phyloP scores from a whole-genome alignment of 345 rosid species.

The Bruguiera parviflora region DNA sequence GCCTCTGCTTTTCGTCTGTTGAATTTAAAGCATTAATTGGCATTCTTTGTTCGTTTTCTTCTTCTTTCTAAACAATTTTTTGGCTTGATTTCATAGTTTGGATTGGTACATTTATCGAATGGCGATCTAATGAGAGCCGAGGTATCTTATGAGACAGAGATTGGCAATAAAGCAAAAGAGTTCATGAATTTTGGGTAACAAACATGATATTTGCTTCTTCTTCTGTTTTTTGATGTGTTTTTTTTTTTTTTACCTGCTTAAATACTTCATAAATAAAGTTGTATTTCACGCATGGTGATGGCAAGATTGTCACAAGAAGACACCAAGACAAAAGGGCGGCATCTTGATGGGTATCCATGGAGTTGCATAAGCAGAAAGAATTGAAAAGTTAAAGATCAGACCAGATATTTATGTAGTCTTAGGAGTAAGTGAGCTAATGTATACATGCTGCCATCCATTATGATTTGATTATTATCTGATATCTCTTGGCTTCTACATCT shows the following conservation, averaged over 20 bases:
- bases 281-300: constrained; percentile 53
- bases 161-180: constrained; percentile 70
- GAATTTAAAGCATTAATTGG: background rate
- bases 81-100: constrained; percentile 31
- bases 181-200: constrained; percentile 66
- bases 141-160: constrained; percentile 66
- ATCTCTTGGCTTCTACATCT: background rate
- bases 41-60: background rate
- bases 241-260: constrained; percentile 1
- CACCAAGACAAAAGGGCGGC: constrained; percentile 78
- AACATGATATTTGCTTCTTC: background rate
- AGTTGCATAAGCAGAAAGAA: constrained; percentile 73
- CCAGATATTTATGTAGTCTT: constrained; percentile 69
- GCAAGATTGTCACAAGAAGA: constrained; percentile 60
- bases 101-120: constrained; percentile 85
- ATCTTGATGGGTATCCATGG: constrained; percentile 88
- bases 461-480: too few species aligned
- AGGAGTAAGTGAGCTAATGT: constrained; percentile 45
- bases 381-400: constrained; percentile 60
- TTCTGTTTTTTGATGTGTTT: background rate
- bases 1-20: too few species aligned
- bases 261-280: constrained; percentile 4
- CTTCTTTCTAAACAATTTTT: background rate
- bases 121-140: constrained; percentile 86
- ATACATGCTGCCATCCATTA: background rate